A percentile compares a stretch with the other conserved stretches of the same genome.
Conservation (phyloP, 164 flowering plant species). For the Warburgia ugandensis region DNA sequence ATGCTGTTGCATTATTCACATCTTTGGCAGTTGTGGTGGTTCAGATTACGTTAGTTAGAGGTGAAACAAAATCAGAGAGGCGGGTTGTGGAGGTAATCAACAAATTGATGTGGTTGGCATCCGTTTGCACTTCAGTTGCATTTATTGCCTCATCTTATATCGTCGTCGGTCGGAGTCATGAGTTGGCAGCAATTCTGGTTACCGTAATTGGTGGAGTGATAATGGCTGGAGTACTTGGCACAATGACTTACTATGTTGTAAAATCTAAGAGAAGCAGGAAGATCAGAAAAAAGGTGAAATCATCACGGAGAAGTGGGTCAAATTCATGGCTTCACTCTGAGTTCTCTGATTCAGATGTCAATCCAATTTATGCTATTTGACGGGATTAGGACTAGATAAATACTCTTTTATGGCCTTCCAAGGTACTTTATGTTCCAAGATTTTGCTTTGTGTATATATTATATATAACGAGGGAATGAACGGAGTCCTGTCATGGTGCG, state of each 20-base stretch:
- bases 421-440: neutral
- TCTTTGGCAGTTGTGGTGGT: conserved; percentile 80
- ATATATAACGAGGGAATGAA: too few relatives aligned
- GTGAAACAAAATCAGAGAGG: conserved; percentile 65
- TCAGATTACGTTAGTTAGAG: conserved; percentile 70
- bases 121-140: conserved; percentile 62
- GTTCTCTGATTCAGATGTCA: conserved; percentile 62
- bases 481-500: too few relatives aligned
- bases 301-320: conserved; percentile 56
- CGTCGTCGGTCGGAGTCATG: conserved; percentile 45
- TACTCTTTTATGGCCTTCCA: too few relatives aligned
- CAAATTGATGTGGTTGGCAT: conserved; percentile 82
- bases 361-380: conserved; percentile 51
- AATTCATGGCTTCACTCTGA: conserved; percentile 77
- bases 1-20: conserved; percentile 67
- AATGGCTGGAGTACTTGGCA: conserved; percentile 62
- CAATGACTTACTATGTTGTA: conserved; percentile 61
- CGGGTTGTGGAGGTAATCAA: conserved; percentile 63
- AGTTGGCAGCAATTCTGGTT: conserved; percentile 58
- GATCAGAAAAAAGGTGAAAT: conserved; percentile 38
- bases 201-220: conserved; percentile 49
- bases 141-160: conserved; percentile 72
- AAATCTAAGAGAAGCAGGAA: conserved; percentile 35
- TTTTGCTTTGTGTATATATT: conserved; percentile 3
- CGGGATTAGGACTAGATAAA: neutral